Conservation (phyloP, 2,329 filamentous ascomycete species). For the Fusarium pseudocircinatum region DNA sequence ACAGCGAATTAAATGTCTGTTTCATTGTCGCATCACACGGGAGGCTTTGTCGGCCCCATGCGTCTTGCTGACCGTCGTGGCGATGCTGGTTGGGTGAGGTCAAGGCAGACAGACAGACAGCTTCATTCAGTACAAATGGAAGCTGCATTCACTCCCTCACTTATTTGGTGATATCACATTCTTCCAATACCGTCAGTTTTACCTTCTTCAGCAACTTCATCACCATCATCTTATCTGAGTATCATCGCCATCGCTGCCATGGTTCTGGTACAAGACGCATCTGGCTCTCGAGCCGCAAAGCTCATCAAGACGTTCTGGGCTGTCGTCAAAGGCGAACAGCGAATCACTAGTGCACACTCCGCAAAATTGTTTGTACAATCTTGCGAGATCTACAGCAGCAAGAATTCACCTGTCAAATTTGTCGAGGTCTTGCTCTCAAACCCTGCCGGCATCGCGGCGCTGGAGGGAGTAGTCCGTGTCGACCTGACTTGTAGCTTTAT, state of each 20-base stretch:
- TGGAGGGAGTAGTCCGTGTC: conserved; percentile 41
- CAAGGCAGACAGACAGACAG: conserved; percentile 10
- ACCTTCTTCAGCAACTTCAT: background rate
- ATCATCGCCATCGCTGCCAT: background rate
- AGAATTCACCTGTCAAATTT: conserved; percentile 31
- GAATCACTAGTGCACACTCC: conserved; percentile 19
- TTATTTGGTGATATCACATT: background rate
- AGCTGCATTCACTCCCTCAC: background rate
- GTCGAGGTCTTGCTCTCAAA: conserved; percentile 43
- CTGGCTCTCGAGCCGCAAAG: conserved; percentile 19
- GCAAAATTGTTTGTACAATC: conserved; percentile 45
- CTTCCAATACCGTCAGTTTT: background rate
- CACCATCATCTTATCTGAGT: too few relatives aligned
- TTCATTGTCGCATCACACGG: background rate
- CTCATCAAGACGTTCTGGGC: conserved; percentile 30
- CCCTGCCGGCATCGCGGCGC: conserved; percentile 29
- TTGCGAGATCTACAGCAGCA: conserved; percentile 9
- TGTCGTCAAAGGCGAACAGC: conserved; percentile 28
- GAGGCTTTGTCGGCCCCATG: background rate
- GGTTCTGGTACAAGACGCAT: background rate
- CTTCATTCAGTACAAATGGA: conserved; percentile 21
- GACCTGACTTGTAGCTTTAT: conserved; percentile 45
- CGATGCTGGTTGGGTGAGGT: conserved; percentile 9
- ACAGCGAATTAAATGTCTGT: conserved; percentile 13
- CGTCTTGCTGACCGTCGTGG: conserved; percentile 1